A percentile compares a stretch with the other conserved stretches of the same genome.
phyloP scores from a whole-genome alignment of 768 basidiomycete genomes.

The Mycena kentingensis region DNA sequence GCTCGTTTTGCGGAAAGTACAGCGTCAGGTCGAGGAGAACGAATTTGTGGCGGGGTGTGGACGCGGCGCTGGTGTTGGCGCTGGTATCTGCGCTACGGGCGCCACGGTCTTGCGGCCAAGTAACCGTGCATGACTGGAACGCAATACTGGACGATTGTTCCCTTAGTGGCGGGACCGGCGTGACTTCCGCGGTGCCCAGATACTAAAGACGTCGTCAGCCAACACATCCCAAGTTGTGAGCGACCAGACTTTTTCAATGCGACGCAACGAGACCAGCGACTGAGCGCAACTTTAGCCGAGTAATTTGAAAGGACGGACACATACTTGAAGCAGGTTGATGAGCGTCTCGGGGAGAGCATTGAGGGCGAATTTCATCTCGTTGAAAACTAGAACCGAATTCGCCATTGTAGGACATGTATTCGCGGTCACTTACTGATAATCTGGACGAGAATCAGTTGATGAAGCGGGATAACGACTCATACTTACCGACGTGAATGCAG shows the following conservation, averaged over 20 bases:
- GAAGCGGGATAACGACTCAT: constrained; percentile 19
- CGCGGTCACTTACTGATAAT: constrained; percentile 40
- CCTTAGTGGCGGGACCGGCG: constrained; percentile 56
- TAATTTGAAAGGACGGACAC: constrained; percentile 1
- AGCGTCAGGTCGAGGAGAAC: constrained; percentile 76
- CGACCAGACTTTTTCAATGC: constrained; percentile 68
- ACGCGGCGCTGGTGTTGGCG: constrained; percentile 51
- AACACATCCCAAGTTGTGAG: neutral
- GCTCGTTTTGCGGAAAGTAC: constrained; percentile 74
- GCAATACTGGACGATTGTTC: constrained; percentile 63
- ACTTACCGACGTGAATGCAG: constrained; percentile 75
- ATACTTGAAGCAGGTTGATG: constrained; percentile 83
- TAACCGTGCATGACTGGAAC: constrained; percentile 83
- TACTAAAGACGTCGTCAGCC: constrained; percentile 39
- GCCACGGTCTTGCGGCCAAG: constrained; percentile 83
- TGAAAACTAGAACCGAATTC: constrained; percentile 57
- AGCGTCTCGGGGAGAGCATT: constrained; percentile 89
- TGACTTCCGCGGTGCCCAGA: constrained; percentile 72
- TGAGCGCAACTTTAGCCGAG: constrained; percentile 26
- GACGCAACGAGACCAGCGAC: constrained; percentile 82
- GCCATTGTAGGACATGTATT: neutral
- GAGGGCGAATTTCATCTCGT: constrained; percentile 85
- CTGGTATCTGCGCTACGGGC: constrained; percentile 39
- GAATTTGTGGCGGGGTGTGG: constrained; percentile 81
- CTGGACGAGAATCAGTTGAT: constrained; percentile 30